Conservation (phyloP, 306 rosid genomes). For the Astragalus glycyphyllos region DNA sequence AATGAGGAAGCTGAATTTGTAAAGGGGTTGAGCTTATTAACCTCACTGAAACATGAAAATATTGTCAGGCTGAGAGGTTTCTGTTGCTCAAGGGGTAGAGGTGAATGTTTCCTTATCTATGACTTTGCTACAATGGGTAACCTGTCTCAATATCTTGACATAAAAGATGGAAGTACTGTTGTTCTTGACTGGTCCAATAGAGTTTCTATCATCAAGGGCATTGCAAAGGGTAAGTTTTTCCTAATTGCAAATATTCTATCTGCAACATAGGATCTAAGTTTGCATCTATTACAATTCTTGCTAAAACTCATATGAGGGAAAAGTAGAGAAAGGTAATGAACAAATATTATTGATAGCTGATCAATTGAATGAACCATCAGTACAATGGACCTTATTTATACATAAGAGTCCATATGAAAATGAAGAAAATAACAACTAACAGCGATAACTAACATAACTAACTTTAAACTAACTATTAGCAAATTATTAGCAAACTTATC, state of each 20-base stretch:
- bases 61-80: slow-evolving; percentile 82
- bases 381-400: too few species aligned
- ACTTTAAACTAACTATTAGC: too few species aligned
- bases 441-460: too few species aligned
- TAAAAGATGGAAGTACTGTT: slow-evolving; percentile 63
- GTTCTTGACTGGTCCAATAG: slow-evolving; percentile 88
- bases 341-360: too few species aligned
- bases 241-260: background rate
- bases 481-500: too few species aligned
- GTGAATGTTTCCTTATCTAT: slow-evolving; percentile 90
- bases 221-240: slow-evolving; percentile 76
- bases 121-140: slow-evolving; percentile 73
- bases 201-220: slow-evolving; percentile 74
- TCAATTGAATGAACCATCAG: too few species aligned
- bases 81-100: slow-evolving; percentile 90
- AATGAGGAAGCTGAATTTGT: slow-evolving; percentile 84
- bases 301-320: too few species aligned
- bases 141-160: slow-evolving; percentile 72
- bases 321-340: too few species aligned
- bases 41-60: slow-evolving; percentile 81
- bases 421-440: too few species aligned
- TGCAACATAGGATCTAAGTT: background rate
- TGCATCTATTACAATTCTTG: too few species aligned
- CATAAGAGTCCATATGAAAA: too few species aligned
- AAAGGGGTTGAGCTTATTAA: slow-evolving; percentile 64